Evolutionary conservation across 2,329 filamentous ascomycete species (phyloP).

Genomic region (Xylariaceae sp.): DNA sequence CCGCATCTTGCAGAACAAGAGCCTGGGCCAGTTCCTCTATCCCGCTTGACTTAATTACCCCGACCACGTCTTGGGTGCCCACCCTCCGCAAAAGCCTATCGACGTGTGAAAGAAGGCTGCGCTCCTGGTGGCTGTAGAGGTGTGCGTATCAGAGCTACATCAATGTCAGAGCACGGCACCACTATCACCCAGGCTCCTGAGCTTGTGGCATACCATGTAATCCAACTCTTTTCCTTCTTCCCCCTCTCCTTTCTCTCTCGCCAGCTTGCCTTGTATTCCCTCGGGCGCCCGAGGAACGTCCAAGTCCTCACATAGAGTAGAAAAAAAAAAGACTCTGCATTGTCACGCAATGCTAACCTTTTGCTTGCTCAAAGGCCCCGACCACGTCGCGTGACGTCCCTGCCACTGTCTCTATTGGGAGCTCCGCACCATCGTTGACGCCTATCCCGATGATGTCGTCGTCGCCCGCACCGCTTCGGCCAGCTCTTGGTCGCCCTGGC

Average conservation of each 20-base stretch:
- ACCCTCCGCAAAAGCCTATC: constrained; percentile 17
- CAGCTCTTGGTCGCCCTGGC: constrained; percentile 65
- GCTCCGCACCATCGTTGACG: constrained; percentile 30
- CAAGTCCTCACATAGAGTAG: not conserved
- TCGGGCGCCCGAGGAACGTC: not conserved
- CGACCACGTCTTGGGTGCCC: constrained; percentile 24
- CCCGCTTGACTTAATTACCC: constrained; percentile 20
- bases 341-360: constrained; percentile 30
- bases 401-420: constrained; percentile 23
- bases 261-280: not conserved
- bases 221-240: constrained; percentile 8
- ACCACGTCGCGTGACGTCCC: constrained; percentile 26
- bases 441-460: constrained; percentile 62
- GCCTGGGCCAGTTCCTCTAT: constrained; percentile 30
- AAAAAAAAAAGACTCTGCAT: constrained; percentile 10
- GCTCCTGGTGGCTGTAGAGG: constrained; percentile 24
- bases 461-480: constrained; percentile 75
- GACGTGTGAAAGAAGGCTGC: constrained; percentile 19
- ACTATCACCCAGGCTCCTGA: constrained; percentile 25
- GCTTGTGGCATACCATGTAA: constrained; percentile 33
- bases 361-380: constrained; percentile 25
- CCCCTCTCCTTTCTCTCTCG: not conserved
- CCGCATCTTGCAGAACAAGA: constrained; percentile 23
- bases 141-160: constrained; percentile 14
- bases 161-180: constrained; percentile 32